Conservation (phyloP, 495 filamentous ascomycete genomes). For the Podospora comata region DNA sequence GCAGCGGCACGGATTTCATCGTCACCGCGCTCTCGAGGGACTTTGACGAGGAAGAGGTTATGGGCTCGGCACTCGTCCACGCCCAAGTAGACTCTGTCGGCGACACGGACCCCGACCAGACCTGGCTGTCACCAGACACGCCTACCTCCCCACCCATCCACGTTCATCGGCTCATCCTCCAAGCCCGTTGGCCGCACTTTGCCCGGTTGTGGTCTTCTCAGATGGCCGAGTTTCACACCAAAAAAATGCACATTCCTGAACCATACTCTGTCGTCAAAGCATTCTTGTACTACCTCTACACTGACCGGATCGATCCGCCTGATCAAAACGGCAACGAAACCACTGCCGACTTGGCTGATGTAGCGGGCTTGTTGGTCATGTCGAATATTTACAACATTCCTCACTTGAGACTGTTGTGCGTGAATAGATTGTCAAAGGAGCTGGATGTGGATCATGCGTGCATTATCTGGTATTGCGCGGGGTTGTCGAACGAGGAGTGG, state of each 20-base stretch:
- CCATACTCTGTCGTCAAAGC: slow-evolving; percentile 91
- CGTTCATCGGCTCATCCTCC: slow-evolving; percentile 87
- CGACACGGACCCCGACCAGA: slow-evolving; percentile 45
- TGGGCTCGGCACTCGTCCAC: slow-evolving; percentile 46
- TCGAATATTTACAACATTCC: slow-evolving; percentile 96
- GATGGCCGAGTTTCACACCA: slow-evolving; percentile 95
- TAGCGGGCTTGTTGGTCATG: slow-evolving; percentile 96
- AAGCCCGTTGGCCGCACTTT: slow-evolving; percentile 96
- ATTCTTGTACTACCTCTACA: slow-evolving; percentile 95
- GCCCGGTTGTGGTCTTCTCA: slow-evolving; percentile 82
- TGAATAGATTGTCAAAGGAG: slow-evolving; percentile 81
- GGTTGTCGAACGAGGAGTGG: slow-evolving; percentile 88
- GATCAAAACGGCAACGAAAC: slow-evolving; percentile 51
- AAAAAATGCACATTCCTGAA: slow-evolving; percentile 96
- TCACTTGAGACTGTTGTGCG: slow-evolving; percentile 81
- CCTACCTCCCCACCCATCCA: slow-evolving; percentile 83
- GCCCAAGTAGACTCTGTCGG: slow-evolving; percentile 12
- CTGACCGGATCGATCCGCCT: slow-evolving; percentile 74
- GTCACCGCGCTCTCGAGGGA: slow-evolving; percentile 74
- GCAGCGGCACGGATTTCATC: slow-evolving; percentile 79
- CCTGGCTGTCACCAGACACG: slow-evolving; percentile 59
- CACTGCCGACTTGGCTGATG: slow-evolving; percentile 68
- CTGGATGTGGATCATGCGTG: slow-evolving; percentile 92
- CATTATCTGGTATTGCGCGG: slow-evolving; percentile 91
- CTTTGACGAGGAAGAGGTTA: slow-evolving; percentile 59